These are phyloP conservation scores for Aspergillus nidulans DNA, from an alignment of 495 filamentous ascomycete species.

Conservation along the genomic window DNA sequence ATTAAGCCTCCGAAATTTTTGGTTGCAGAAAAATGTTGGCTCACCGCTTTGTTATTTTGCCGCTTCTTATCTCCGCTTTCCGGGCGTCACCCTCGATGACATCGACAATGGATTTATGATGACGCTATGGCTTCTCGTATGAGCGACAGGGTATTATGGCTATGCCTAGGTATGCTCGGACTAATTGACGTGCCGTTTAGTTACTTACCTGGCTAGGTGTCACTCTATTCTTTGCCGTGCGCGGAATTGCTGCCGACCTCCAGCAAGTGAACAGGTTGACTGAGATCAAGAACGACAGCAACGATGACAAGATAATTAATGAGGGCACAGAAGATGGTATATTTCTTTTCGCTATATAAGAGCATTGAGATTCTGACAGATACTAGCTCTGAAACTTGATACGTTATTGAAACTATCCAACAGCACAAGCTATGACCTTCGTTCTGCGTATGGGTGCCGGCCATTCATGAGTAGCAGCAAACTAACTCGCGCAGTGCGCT, in stretches of 20 bases:
- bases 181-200: not conserved
- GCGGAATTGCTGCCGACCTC: slow-evolving; percentile 43
- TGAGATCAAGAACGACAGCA: slow-evolving; percentile 45
- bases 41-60: slow-evolving; percentile 42
- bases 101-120: not conserved
- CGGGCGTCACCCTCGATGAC: not conserved
- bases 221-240: slow-evolving; percentile 43
- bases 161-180: slow-evolving; percentile 35
- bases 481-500: slow-evolving; percentile 33
- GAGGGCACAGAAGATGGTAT: slow-evolving; percentile 47
- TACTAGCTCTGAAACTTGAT: slow-evolving; percentile 45
- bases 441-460: slow-evolving; percentile 41
- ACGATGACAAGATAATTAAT: slow-evolving; percentile 42
- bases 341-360: not conserved
- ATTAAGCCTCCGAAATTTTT: slow-evolving; percentile 22
- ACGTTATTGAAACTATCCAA: slow-evolving; percentile 46
- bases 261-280: slow-evolving; percentile 44
- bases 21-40: slow-evolving; percentile 23
- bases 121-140: slow-evolving; percentile 36
- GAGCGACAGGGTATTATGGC: slow-evolving; percentile 41
- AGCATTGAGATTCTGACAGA: not conserved
- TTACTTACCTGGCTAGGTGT: slow-evolving; percentile 29
- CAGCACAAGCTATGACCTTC: slow-evolving; percentile 48
- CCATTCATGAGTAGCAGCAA: not conserved
- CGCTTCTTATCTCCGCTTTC: slow-evolving; percentile 24